Evolutionary conservation across 192 early-diverging fungal genomes (phyloP).

Genomic region (Backusella luteola): DNA sequence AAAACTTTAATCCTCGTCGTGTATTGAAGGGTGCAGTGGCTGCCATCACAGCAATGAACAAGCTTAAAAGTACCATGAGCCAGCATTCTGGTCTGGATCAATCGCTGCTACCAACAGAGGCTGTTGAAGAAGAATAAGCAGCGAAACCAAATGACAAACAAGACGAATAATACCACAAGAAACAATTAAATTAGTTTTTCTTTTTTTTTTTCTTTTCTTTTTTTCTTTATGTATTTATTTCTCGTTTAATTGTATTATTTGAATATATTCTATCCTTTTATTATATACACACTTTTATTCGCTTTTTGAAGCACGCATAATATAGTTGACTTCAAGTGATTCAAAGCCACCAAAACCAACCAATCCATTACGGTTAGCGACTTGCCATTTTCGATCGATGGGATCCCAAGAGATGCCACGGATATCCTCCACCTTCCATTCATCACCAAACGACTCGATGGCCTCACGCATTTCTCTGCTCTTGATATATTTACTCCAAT

Average conservation of each 20-base stretch:
- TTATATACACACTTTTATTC: background rate
- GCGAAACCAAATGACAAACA: background rate
- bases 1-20: conserved; percentile 67
- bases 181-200: background rate
- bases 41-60: conserved; percentile 60
- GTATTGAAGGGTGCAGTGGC: conserved; percentile 61
- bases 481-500: conserved; percentile 81
- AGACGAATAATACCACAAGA: background rate
- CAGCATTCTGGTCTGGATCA: background rate
- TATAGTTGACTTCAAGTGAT: conserved; percentile 44
- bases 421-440: conserved; percentile 49
- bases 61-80: conserved; percentile 25
- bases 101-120: background rate
- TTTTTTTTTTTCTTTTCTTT: background rate
- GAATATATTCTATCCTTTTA: background rate
- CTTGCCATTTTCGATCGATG: conserved; percentile 42
- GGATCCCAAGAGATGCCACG: conserved; percentile 59
- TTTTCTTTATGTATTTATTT: background rate
- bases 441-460: conserved; percentile 40
- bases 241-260: background rate
- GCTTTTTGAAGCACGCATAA: conserved; percentile 20
- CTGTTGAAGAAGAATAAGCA: background rate
- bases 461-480: conserved; percentile 67
- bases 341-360: conserved; percentile 28
- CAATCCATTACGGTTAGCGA: conserved; percentile 24